Conservation (phyloP, 2,329 filamentous ascomycete species). For the Ceratocystis destructans region DNA sequence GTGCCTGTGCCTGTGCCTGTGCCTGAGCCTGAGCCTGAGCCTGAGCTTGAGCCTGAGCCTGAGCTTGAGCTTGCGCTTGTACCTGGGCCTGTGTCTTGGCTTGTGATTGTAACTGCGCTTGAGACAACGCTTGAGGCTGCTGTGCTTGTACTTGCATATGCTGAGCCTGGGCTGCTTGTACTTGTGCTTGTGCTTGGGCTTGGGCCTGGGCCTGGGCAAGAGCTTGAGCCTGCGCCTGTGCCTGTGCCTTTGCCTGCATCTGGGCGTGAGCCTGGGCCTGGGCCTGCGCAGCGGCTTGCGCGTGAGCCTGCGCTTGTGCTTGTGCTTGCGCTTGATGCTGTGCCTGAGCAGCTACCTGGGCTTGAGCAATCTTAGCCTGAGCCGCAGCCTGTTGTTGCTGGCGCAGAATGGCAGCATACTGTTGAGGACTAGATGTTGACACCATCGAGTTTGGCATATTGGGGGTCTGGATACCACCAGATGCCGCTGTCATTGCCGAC, state of each 20-base stretch:
- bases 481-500: conserved; percentile 42
- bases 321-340: conserved; percentile 18
- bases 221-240: conserved; percentile 21
- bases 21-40: conserved; percentile 25
- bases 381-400: conserved; percentile 33
- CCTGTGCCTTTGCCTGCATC: conserved; percentile 20
- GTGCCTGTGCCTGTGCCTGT: conserved; percentile 17
- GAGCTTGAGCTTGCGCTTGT: conserved; percentile 29
- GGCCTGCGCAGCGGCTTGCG: conserved; percentile 27
- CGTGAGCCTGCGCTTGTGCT: conserved; percentile 21
- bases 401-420: conserved; percentile 45
- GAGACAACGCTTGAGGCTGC: not conserved
- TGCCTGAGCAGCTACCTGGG: conserved; percentile 19
- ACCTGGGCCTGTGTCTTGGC: conserved; percentile 19
- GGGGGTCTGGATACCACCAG: conserved; percentile 36
- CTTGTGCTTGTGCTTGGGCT: conserved; percentile 10
- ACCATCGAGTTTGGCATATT: conserved; percentile 37
- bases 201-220: conserved; percentile 24
- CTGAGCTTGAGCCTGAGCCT: conserved; percentile 22
- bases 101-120: conserved; percentile 24
- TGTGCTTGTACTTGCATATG: conserved; percentile 12
- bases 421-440: conserved; percentile 40
- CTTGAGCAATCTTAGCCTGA: conserved; percentile 25
- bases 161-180: conserved; percentile 23
- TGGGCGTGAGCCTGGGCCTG: conserved; percentile 25